Base-by-base conservation (phyloP, 2,329 filamentous ascomycete genomes). In the Penicillium thymicola region DNA sequence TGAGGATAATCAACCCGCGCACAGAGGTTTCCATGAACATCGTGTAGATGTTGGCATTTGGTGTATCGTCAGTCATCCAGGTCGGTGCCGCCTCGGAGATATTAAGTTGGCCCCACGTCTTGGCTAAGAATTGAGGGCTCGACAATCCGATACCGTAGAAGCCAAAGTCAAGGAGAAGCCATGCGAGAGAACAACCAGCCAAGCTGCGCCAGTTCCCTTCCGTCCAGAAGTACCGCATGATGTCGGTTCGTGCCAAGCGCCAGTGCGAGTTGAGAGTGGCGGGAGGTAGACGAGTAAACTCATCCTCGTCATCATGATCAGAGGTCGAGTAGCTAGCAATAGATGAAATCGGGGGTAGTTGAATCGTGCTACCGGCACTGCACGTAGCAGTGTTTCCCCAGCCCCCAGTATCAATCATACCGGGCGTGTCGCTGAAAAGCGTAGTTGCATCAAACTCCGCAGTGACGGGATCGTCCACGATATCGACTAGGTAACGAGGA, bases 401-500 rank as follows among this genome's bases (percentile, higher is more conserved):
- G 25, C 59, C 53, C 7, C 74, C 55, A 52, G 67, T 57, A 21
- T 66, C 60, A 13, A 65, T n/a, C 34, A 55, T 58, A 5, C 54
- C 46, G 1, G 64, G 59, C 6, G 59, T 65, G 1, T 72, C 76
- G 25, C 79, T 81, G 62, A 86, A 86, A 5, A 86, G 78, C 16
- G 80, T 76, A 45, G 85, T 83, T 0, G 84, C 85, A 45, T 87
- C 83, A 58, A 81, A 77, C 36, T 86, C 78, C 11, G 84, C 84
- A 42, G 82, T 79, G 6, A 79, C 78, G 0, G 84, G 81, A 62
- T 86, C 84, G 65, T 83, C 81, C 60, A 84, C 84, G 60, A 88
- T 84, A 63, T 88, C 85, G 28, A 87, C 79, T 10, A 83, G 82
- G 70, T 86, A 89, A 32, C 87, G 77, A 5, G 85, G 85, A 54